Evolutionary conservation across 108 stramenopile genomes (phyloP).

Genomic region (Discostella pseudostelligera): DNA sequence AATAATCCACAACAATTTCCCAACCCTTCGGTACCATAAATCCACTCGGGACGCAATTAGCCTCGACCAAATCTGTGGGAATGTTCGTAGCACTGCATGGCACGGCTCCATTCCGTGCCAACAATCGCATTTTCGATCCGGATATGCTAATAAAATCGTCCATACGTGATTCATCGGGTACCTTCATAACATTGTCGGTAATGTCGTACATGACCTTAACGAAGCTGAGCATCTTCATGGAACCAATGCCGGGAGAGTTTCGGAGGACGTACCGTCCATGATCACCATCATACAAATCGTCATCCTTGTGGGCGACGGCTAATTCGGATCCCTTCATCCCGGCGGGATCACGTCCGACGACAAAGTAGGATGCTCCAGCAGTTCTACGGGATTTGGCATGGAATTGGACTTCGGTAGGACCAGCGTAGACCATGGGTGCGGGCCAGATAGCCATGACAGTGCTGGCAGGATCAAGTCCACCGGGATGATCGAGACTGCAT

Average conservation of each 20-base stretch:
- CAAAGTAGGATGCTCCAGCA: slow-evolving; percentile 96
- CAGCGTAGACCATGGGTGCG: slow-evolving; percentile 98
- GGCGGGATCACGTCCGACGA: slow-evolving; percentile 97
- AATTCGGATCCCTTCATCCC: slow-evolving; percentile 94
- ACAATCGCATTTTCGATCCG: slow-evolving; percentile 94
- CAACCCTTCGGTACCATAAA: slow-evolving; percentile 99
- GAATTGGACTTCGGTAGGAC: slow-evolving; percentile 98
- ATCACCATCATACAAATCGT: slow-evolving; percentile 96
- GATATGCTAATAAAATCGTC: slow-evolving; percentile 96
- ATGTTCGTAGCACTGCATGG: slow-evolving; percentile 90
- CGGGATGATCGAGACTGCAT: slow-evolving; percentile 69
- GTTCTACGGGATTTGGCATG: slow-evolving; percentile 95
- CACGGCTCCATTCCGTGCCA: slow-evolving; percentile 93
- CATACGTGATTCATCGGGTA: slow-evolving; percentile 82
- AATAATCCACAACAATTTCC: slow-evolving; percentile 97
- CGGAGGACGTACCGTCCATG: slow-evolving; percentile 96
- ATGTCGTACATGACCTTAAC: slow-evolving; percentile 98
- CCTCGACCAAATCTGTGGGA: slow-evolving; percentile 92
- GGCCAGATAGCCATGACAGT: slow-evolving; percentile 99
- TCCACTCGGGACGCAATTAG: slow-evolving; percentile 96
- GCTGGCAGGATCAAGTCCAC: slow-evolving; percentile 91
- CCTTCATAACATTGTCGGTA: slow-evolving; percentile 95
- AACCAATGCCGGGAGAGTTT: slow-evolving; percentile 92
- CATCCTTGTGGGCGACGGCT: slow-evolving; percentile 89
- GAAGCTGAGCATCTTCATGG: slow-evolving; percentile 96